A percentile compares a stretch with the other conserved stretches of the same genome.
phyloP scores from a whole-genome alignment of 345 rosid species.

The Passiflora organensis region DNA sequence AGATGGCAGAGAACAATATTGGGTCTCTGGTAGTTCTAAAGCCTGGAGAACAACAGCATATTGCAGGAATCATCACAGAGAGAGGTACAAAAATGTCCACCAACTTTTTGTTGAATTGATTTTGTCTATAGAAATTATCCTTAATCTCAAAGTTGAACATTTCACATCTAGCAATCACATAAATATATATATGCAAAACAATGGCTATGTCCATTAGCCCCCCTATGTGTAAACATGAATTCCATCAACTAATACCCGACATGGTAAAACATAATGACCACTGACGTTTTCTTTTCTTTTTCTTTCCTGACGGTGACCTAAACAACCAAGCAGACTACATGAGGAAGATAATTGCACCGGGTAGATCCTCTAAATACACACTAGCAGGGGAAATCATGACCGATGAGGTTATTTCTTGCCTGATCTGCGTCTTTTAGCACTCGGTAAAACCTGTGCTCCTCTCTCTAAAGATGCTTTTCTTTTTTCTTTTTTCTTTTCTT shows the following conservation, averaged over 20 bases:
- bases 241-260: too few relatives aligned
- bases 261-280: not conserved
- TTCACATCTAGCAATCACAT: too few relatives aligned
- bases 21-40: slow-evolving; percentile 86
- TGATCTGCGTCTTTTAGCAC: not conserved
- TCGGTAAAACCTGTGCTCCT: not conserved
- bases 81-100: too few relatives aligned
- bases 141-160: too few relatives aligned
- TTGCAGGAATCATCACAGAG: slow-evolving; percentile 88
- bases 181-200: too few relatives aligned
- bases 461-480: slow-evolving; percentile 2
- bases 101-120: too few relatives aligned
- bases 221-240: too few relatives aligned
- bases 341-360: slow-evolving; percentile 61
- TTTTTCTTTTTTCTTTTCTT: not conserved
- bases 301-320: too few relatives aligned
- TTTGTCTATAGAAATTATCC: too few relatives aligned
- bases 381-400: slow-evolving; percentile 86
- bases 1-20: slow-evolving; percentile 83
- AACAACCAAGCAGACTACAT: slow-evolving; percentile 63
- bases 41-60: slow-evolving; percentile 58
- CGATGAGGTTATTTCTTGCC: slow-evolving; percentile 42
- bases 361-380: slow-evolving; percentile 59
- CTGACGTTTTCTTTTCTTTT: too few relatives aligned
- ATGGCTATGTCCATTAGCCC: not conserved